Evolutionary conservation across 164 flowering plant genomes (phyloP), one percentile per base, ranked within the genome.

Genomic region (Nymphaea colorata): DNA sequence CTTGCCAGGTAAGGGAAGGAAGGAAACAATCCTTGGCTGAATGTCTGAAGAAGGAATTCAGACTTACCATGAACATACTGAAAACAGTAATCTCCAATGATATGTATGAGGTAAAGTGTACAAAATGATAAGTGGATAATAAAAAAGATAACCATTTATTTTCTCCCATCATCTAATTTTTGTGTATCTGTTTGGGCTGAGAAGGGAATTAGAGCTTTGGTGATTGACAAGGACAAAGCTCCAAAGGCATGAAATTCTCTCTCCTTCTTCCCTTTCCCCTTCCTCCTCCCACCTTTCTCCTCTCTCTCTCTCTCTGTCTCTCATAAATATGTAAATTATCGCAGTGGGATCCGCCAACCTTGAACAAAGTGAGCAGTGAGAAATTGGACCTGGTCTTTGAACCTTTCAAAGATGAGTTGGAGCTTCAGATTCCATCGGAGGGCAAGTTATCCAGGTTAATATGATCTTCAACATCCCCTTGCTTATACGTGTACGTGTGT

Each of bases 151-250:
- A n/a, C 15, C 16, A 6, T 61, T 61, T 61, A 6, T 61, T 11
- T 61, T 8, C 11, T 42, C 14, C 5, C 47, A 42, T 12, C 5
- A 62, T 57, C 67, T 43, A 41, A 44, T 59, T 42, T 4, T 64
- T 53, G 6, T 69, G 41, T 67, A 7, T n/a, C 53, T 44, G 62
- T 47, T 66, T 69, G 42, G 66, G 17, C 47, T 69, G 66, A 36
- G 65, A 70, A 91, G 99, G 97, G 97, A 63, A 91, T 94, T 57
- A 76, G 99, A 79, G 93, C 99, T 77, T 77, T 90, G 51, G 83
- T 86, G 65, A 85, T 94, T 18, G 97, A 94, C 76, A 88, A 91
- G 76, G 97, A 90, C 72, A 90, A 94, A 67, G 59, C 87, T 68
- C 98, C 98, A 59, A 91, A 89, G 91, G 98, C 85, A 79, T 43